Percentiles rank a stretch among this genome's conserved stretches.
These are phyloP conservation scores for Claviceps spartinae DNA, from an alignment of 2,329 filamentous ascomycete species.

Conservation along the genomic window DNA sequence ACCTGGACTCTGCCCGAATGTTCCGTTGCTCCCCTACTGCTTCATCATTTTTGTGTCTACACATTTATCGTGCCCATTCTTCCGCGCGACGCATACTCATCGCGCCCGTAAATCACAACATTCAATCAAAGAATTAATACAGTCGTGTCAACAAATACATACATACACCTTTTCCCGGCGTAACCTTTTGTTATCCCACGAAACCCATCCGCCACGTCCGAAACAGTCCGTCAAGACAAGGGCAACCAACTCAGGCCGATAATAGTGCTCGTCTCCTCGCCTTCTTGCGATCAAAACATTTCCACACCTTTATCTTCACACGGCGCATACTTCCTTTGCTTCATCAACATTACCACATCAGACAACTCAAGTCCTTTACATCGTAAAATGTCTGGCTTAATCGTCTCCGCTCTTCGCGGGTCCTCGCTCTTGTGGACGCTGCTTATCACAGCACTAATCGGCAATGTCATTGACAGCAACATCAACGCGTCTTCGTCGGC, in stretches of 20 bases:
- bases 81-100: not conserved
- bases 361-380: not conserved
- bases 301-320: not conserved
- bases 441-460: constrained; percentile 41
- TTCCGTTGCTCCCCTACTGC: not conserved
- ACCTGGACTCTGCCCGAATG: not conserved
- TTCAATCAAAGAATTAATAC: not conserved
- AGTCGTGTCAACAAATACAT: not conserved
- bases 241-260: not conserved
- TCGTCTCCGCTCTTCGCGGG: constrained; percentile 33
- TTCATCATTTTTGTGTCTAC: not conserved
- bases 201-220: not conserved
- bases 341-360: not conserved
- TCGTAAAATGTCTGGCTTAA: constrained; percentile 19
- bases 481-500: constrained; percentile 27
- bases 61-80: not conserved
- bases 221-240: not conserved
- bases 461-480: constrained; percentile 43
- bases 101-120: not conserved
- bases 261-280: no score
- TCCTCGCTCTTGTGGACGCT: constrained; percentile 38
- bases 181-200: not conserved
- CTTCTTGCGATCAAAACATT: not conserved
- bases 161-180: not conserved
- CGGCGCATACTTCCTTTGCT: not conserved